These are phyloP conservation scores for Clarireedia paspali DNA, from an alignment of 2,329 filamentous ascomycete genomes.

Conservation along the genomic window DNA sequence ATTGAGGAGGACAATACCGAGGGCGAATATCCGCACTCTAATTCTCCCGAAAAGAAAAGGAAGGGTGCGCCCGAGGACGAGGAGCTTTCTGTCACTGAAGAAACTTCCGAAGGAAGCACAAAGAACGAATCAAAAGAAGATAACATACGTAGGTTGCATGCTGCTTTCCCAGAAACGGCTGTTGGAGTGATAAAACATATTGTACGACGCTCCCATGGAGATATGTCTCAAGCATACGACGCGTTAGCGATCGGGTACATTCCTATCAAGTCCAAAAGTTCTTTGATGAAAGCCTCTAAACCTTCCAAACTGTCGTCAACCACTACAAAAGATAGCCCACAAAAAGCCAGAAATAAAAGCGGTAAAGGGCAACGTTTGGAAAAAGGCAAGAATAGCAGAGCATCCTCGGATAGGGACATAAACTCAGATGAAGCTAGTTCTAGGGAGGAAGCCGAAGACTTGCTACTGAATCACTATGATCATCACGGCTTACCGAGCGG, in stretches of 20 bases:
- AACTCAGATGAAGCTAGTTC: conserved; percentile 14
- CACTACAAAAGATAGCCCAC: neutral
- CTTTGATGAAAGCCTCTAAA: conserved; percentile 16
- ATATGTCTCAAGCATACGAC: conserved; percentile 25
- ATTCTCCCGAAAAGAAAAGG: neutral
- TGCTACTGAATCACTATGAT: conserved; percentile 26
- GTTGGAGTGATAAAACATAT: conserved; percentile 26
- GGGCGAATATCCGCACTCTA: neutral
- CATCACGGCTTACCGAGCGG: conserved; percentile 27
- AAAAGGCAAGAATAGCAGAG: too few species aligned
- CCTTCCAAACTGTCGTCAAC: neutral
- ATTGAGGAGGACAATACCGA: conserved; percentile 15
- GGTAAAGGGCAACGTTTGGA: too few species aligned
- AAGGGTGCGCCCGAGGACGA: neutral
- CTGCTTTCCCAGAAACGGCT: conserved; percentile 26
- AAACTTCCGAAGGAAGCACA: conserved; percentile 15
- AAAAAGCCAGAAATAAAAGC: too few species aligned
- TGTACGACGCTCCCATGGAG: conserved; percentile 20
- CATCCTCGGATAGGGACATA: neutral
- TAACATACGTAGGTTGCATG: conserved; percentile 25
- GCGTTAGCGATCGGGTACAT: conserved; percentile 24
- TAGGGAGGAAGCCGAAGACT: conserved; percentile 28
- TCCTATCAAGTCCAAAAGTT: conserved; percentile 20
- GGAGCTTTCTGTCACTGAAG: conserved; percentile 5
- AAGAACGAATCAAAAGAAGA: conserved; percentile 14